Evolutionary conservation across 2,329 filamentous ascomycete species (phyloP), one percentile per base, ranked within the genome.

Genomic region (Pleomassaria siparia): DNA sequence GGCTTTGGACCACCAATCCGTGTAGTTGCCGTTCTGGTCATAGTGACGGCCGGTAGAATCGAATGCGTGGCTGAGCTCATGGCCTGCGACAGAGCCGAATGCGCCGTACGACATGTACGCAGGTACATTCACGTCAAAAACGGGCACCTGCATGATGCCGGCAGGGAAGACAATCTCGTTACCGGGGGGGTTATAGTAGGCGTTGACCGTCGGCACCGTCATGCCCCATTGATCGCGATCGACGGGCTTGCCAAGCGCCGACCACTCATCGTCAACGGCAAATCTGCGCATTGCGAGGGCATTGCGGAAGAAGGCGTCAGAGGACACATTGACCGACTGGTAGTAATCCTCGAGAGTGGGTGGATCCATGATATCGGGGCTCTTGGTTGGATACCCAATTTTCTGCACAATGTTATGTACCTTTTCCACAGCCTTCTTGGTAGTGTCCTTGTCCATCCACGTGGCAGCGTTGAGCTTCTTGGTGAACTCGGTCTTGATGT

Each of bases 31-130:
- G 33, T 79, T 81, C 54, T 83, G 74, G 58, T 88, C 83, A 54
- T 82, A 87, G 55, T 84, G 78, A 15, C 83, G 76, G 8, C 85
- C 85, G 0, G 77, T 80, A 26, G 79, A 84, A 63, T 89, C 86
- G 57, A 89, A 88, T 11, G 82, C 85, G 37, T 89, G 86, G 3
- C 82, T 84, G 7, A 89, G 75, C 63, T 88, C 85, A 59, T 89
- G 86, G 2, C 85, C 86, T 8, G 81, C 81, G 2, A 87, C 79
- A 1, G 81, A 78, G 0, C 85, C 86, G 61, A 88, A 85, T 0
- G 81, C 82, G n/a, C 85, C 85, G 62, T 87, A 89, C 9, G 79
- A 79, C 29, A 88, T 70, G 56, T 88, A 89, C 20, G 80, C 71
- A 0, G 86, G 86, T 1, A 86, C 76, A 4, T 78, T 71, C 10